phyloP scores from a whole-genome alignment of 169 alveolate species.

The Cryptosporidium tyzzeri region DNA sequence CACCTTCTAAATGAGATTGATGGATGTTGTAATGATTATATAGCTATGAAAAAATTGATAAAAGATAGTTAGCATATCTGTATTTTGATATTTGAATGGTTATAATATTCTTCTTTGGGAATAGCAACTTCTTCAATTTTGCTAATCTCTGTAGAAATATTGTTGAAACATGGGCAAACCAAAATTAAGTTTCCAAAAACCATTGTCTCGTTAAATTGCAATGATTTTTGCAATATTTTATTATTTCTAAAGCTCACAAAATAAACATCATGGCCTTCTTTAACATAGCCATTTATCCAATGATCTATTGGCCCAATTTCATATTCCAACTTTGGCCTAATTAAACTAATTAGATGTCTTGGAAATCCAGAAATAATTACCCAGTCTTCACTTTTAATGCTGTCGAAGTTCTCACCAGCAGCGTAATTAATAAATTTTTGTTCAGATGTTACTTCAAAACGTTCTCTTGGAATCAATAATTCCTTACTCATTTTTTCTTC shows the following conservation, averaged over 20 bases:
- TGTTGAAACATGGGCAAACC: conserved; percentile 20
- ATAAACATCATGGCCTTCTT: conserved; percentile 17
- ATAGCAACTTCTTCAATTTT: background rate
- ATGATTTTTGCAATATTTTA: conserved; percentile 18
- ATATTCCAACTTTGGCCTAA: conserved; percentile 49
- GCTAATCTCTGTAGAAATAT: background rate
- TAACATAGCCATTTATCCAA: conserved; percentile 40
- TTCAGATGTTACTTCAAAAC: conserved; percentile 3
- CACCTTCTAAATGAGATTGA: conserved; percentile 16
- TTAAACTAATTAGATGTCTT: conserved; percentile 60
- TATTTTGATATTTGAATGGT: conserved; percentile 7
- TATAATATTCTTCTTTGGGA: conserved; percentile 25
- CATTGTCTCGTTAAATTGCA: conserved; percentile 23
- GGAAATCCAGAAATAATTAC: conserved; percentile 64
- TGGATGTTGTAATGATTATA: conserved; percentile 4
- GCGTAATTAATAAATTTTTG: background rate
- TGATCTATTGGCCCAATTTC: conserved; percentile 72
- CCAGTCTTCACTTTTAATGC: conserved; percentile 35
- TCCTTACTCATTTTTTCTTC: conserved; percentile 25
- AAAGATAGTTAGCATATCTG: conserved; percentile 3
- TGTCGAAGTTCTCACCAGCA: conserved; percentile 8
- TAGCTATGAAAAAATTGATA: background rate
- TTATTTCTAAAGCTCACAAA: conserved; percentile 61
- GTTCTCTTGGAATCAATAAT: conserved; percentile 46
- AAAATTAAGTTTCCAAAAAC: conserved; percentile 20